phyloP scores from a whole-genome alignment of 805 yeast species.

The Komagataella pastoris region DNA sequence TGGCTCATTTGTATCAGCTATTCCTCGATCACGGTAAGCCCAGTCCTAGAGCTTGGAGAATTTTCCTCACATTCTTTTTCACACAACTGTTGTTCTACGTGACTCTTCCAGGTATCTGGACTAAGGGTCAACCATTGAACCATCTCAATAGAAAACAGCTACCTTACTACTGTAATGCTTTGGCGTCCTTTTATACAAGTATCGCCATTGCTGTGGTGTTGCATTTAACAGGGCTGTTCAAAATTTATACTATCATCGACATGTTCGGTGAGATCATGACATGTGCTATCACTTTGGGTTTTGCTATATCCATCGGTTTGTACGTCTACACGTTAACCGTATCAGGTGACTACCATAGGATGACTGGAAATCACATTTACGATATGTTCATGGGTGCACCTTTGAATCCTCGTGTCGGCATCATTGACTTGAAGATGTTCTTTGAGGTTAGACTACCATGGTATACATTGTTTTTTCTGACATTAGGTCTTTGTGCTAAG shows the following conservation, averaged over 20 bases:
- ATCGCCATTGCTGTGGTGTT: conserved; percentile 41
- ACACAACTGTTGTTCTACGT: conserved; percentile 67
- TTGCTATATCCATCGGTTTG: conserved; percentile 49
- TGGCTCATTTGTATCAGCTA: conserved; percentile 26
- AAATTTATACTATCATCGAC: conserved; percentile 63
- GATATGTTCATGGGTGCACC: conserved; percentile 98
- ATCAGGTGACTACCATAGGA: conserved; percentile 69
- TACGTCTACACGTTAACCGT: conserved; percentile 55
- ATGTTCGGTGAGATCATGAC: conserved; percentile 88
- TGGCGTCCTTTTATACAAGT: conserved; percentile 68
- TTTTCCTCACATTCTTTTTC: conserved; percentile 58
- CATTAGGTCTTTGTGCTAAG: conserved; percentile 60
- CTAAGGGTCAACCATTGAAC: conserved; percentile 84
- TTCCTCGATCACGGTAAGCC: conserved; percentile 47
- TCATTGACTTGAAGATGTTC: conserved; percentile 89
- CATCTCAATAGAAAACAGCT: conserved; percentile 72
- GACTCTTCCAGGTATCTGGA: conserved; percentile 86
- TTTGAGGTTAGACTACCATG: conserved; percentile 96
- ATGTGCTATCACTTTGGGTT: conserved; percentile 74
- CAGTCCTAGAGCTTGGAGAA: conserved; percentile 43
- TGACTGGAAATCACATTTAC: conserved; percentile 85
- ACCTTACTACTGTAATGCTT: conserved; percentile 90
- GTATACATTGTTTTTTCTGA: conserved; percentile 75
- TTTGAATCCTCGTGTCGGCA: conserved; percentile 88
- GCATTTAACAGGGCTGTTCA: conserved; percentile 67